Evolutionary conservation across 1,284 basidiomycete genomes (phyloP), one percentile per base, ranked within the genome.

Genomic region (Ganoderma meredithae): DNA sequence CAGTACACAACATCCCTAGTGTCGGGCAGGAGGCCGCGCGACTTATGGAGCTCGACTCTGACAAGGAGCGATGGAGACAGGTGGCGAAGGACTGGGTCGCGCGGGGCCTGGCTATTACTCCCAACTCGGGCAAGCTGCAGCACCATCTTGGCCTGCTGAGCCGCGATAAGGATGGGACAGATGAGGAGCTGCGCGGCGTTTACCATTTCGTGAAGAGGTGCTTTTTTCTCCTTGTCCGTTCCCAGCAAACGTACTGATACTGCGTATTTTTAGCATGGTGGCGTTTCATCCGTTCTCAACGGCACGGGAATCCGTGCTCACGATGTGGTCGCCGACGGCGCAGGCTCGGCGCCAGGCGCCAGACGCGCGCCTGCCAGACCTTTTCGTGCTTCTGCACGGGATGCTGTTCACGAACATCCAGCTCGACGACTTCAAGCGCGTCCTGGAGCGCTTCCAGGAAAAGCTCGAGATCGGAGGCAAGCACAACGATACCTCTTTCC

Each of bases 141-240:
- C 95, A 98, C 78, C 95, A 98, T 78, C 82, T 99, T n/a, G 98
- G 96, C 1, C 80, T 98, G 67, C 84, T 99, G 60, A 93, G 91
- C 74, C 85, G 93, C 27, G 95, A 96, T 75, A 87, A 88, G 25
- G 91, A 93, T 67, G 88, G 86, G 0, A 93, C 96, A 73, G 96
- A 97, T 72, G 95, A 97, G 74, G 96, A 98, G 72, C 80, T 97
- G n/a, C 85, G 91, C 9, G 90, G 91, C 0, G 85, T 98, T 12
- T 97, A 99, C 78, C 97, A 98, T 79, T 97, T 97, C 73, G 87
- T 91, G n/a, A 98, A 98, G 82, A 97, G 95, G 95, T 95, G 31
- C 31, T 47, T 1, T 56, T 53, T 9, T 53, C 56, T 17, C 39
- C 22, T 10, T 15, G 47, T 19, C 6, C 49, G 71, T 61, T 31